Conservation (phyloP, 805 yeast genomes). For the Wickerhamiella dianesei region DNA sequence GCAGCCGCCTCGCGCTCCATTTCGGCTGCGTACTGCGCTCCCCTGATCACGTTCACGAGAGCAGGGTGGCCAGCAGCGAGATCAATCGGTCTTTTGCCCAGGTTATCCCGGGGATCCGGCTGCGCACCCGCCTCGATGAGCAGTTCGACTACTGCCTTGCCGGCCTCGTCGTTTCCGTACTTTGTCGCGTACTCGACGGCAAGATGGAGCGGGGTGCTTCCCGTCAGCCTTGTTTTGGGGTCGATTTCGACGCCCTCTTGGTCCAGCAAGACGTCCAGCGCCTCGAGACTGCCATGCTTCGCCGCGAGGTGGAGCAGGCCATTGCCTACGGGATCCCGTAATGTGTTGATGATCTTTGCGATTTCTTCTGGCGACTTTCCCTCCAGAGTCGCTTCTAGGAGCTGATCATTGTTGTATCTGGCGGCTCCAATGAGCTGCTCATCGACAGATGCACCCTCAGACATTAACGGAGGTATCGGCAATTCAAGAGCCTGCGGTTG, state of each 20-base stretch:
- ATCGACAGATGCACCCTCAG: slow-evolving; percentile 57
- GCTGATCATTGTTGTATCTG: slow-evolving; percentile 74
- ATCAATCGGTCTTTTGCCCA: slow-evolving; percentile 64
- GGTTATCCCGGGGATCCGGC: slow-evolving; percentile 40
- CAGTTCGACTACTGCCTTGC: slow-evolving; percentile 44
- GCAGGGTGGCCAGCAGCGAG: slow-evolving; percentile 43
- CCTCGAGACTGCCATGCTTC: slow-evolving; percentile 68
- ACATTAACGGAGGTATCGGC: not conserved
- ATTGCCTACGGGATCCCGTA: slow-evolving; percentile 68
- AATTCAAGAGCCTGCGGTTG: not conserved
- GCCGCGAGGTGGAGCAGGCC: slow-evolving; percentile 74
- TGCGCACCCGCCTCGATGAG: slow-evolving; percentile 87
- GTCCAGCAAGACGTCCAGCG: slow-evolving; percentile 67
- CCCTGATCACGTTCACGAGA: slow-evolving; percentile 51
- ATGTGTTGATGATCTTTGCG: slow-evolving; percentile 46
- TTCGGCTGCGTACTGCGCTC: slow-evolving; percentile 48
- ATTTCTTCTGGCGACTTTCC: slow-evolving; percentile 24
- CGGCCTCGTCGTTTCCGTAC: slow-evolving; percentile 72
- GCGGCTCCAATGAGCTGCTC: slow-evolving; percentile 81
- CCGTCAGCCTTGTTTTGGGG: slow-evolving; percentile 54
- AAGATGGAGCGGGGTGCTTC: slow-evolving; percentile 80
- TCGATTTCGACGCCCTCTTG: slow-evolving; percentile 86
- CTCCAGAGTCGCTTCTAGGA: slow-evolving; percentile 44
- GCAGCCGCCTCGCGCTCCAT: slow-evolving; percentile 16
- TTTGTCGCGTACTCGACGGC: slow-evolving; percentile 56